Evolutionary conservation across 2,329 filamentous ascomycete species (phyloP).

Genomic region (Ilyonectria robusta): DNA sequence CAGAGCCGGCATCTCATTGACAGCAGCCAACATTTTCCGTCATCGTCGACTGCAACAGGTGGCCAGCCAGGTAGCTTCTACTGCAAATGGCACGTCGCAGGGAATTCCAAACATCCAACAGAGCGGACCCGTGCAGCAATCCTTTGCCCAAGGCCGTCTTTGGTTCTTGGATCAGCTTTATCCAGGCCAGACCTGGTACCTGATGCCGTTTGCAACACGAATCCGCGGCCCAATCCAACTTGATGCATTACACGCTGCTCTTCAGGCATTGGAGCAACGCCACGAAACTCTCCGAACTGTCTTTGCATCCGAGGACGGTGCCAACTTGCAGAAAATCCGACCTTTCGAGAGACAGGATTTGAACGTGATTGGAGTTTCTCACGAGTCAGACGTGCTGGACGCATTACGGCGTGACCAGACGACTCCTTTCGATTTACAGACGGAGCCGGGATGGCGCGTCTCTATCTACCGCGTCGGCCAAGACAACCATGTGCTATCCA

Average conservation of each 20-base stretch:
- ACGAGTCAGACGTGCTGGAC: constrained; percentile 2
- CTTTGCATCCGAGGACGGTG: constrained; percentile 3
- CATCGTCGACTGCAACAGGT: constrained; percentile 9
- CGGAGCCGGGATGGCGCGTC: constrained; percentile 43
- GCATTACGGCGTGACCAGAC: constrained; percentile 31
- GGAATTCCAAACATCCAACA: constrained; percentile 8
- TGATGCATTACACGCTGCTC: constrained; percentile 11
- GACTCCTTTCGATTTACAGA: constrained; percentile 41
- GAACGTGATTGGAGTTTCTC: neutral
- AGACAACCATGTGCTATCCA: constrained; percentile 41
- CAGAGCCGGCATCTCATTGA: constrained; percentile 18
- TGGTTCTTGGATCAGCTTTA: constrained; percentile 34
- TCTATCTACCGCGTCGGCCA: constrained; percentile 25
- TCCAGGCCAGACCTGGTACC: constrained; percentile 21
- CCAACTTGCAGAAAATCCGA: neutral
- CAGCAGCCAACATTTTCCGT: constrained; percentile 32
- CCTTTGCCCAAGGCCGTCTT: constrained; percentile 30
- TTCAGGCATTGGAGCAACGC: constrained; percentile 24
- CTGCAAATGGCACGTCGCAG: neutral
- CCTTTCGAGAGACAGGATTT: neutral
- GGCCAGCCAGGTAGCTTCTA: neutral
- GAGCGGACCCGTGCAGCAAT: constrained; percentile 29
- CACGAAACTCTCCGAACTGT: constrained; percentile 20
- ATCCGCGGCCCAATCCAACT: constrained; percentile 26
- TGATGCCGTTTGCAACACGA: constrained; percentile 24